Evolutionary conservation across 441 rosid species (phyloP).

Genomic region (Monsonia emarginata): DNA sequence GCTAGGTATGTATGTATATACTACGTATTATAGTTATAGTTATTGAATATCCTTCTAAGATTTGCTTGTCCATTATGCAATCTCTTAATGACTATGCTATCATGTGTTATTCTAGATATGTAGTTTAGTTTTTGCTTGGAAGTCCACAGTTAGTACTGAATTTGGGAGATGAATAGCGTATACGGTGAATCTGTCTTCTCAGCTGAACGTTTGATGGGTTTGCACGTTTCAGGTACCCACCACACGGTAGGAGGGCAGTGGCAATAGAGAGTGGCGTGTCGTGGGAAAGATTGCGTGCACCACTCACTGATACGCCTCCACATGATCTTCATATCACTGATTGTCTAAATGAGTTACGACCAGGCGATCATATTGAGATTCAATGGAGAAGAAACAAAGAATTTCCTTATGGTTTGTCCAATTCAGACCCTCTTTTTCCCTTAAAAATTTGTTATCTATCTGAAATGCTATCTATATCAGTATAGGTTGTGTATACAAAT

Average conservation of each 20-base stretch:
- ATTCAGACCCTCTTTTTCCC: background rate
- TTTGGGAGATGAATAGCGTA: background rate
- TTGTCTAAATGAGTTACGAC: slow-evolving; percentile 55
- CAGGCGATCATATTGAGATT: slow-evolving; percentile 82
- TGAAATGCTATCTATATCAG: background rate
- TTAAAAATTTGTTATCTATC: background rate
- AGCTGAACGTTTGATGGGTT: slow-evolving; percentile 6
- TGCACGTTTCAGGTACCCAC: slow-evolving; percentile 50
- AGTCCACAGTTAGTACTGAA: background rate
- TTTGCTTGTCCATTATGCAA: too few species aligned
- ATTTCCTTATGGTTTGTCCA: slow-evolving; percentile 67
- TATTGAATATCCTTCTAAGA: too few species aligned
- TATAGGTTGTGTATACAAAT: background rate
- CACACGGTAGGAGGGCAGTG: slow-evolving; percentile 70
- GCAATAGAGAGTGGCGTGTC: slow-evolving; percentile 54
- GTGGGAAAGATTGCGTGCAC: slow-evolving; percentile 73
- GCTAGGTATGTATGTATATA: slow-evolving; percentile 52
- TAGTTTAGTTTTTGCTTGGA: too few species aligned
- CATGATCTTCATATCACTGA: slow-evolving; percentile 54
- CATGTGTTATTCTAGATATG: too few species aligned
- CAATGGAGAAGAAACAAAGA: slow-evolving; percentile 95
- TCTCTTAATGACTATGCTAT: too few species aligned
- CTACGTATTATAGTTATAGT: too few species aligned
- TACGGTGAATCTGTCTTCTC: background rate
- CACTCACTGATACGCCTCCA: slow-evolving; percentile 53